Conservation (phyloP, 1,284 basidiomycete genomes). For the Afroboletus lepidellus region DNA sequence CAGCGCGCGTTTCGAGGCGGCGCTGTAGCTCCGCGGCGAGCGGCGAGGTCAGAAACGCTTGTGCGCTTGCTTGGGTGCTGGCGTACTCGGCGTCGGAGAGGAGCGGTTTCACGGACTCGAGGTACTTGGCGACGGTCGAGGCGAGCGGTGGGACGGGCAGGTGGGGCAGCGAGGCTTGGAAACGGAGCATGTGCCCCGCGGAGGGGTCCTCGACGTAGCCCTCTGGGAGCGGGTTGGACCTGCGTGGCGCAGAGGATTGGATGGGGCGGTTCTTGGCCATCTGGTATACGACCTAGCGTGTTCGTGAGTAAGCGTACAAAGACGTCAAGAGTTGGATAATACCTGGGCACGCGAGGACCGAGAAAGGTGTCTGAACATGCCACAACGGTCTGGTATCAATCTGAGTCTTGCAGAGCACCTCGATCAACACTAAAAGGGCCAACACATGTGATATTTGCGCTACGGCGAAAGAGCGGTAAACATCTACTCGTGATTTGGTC, state of each 20-base stretch:
- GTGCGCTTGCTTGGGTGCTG: constrained; percentile 59
- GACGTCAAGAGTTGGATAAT: neutral
- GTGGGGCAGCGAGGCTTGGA: constrained; percentile 75
- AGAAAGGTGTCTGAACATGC: constrained; percentile 8
- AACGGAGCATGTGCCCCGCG: constrained; percentile 75
- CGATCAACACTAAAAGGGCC: too few relatives aligned
- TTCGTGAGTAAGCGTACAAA: neutral
- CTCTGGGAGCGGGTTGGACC: constrained; percentile 33
- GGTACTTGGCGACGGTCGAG: constrained; percentile 83
- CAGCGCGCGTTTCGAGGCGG: constrained; percentile 75
- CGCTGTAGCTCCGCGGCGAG: constrained; percentile 77
- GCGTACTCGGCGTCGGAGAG: constrained; percentile 63
- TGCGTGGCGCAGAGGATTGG: constrained; percentile 35
- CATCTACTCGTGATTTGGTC: neutral
- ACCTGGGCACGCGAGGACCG: constrained; percentile 5
- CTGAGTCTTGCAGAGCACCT: neutral
- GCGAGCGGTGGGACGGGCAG: constrained; percentile 83
- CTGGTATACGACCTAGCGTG: constrained; percentile 16
- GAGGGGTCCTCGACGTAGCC: constrained; percentile 47
- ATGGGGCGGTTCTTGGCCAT: constrained; percentile 38
- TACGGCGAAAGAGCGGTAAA: neutral
- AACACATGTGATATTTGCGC: neutral
- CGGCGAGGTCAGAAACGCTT: constrained; percentile 70
- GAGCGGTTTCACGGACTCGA: constrained; percentile 79
- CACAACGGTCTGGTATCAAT: neutral